A percentile compares a stretch with the other conserved stretches of the same genome.
Evolutionary conservation across 208 protist genomes (phyloP).

Genomic region (Herpetomonas tarakana): DNA sequence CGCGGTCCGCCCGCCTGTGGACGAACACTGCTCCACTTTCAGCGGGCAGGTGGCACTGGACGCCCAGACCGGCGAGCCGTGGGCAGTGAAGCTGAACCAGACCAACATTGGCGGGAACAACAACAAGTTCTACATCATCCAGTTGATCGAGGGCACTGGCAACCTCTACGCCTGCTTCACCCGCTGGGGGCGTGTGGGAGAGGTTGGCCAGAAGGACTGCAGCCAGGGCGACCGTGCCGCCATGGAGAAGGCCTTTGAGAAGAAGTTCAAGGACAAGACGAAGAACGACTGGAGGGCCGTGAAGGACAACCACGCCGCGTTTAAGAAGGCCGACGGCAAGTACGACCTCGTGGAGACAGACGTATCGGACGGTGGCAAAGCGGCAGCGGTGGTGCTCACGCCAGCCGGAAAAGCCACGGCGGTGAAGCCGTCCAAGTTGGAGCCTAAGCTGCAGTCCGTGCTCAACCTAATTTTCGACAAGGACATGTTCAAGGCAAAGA

Average conservation of each 20-base stretch:
- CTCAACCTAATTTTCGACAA: conserved; percentile 16
- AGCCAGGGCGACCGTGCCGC: neutral
- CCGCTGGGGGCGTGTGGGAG: conserved; percentile 68
- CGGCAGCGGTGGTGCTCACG: conserved; percentile 1
- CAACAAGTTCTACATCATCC: conserved; percentile 81
- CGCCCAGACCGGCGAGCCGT: conserved; percentile 5
- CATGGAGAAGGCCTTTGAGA: conserved; percentile 38
- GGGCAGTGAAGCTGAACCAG: conserved; percentile 70
- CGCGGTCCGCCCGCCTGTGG: conserved; percentile 9
- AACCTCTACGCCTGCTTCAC: conserved; percentile 39
- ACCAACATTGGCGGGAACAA: conserved; percentile 71
- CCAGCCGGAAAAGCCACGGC: neutral
- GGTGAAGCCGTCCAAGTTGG: conserved; percentile 8
- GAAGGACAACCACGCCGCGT: conserved; percentile 24
- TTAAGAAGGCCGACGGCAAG: conserved; percentile 19
- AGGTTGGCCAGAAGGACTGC: conserved; percentile 34
- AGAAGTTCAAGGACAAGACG: conserved; percentile 76
- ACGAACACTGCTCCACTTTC: conserved; percentile 10
- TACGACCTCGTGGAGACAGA: conserved; percentile 26
- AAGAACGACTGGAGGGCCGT: conserved; percentile 37
- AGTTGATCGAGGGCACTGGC: conserved; percentile 32
- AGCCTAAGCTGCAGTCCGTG: conserved; percentile 8
- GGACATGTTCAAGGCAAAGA: conserved; percentile 18
- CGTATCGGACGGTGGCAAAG: conserved; percentile 1
- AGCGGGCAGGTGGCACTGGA: conserved; percentile 7